Evolutionary conservation across 1,284 basidiomycete species (phyloP), one percentile per base, ranked within the genome.

Genomic region (Ustilago bromivora): DNA sequence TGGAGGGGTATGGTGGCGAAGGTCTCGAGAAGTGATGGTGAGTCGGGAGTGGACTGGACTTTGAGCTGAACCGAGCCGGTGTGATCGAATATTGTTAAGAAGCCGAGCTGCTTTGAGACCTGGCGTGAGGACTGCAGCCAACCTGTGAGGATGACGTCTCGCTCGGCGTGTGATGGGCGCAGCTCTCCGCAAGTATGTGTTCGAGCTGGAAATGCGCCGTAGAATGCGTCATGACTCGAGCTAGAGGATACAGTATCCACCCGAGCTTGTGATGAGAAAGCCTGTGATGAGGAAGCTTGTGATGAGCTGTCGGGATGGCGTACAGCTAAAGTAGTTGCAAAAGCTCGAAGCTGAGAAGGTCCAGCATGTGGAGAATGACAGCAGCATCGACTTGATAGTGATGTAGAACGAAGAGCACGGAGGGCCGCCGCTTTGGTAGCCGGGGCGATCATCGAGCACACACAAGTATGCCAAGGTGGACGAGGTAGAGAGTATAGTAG

Each of bases 21-120:
- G 86, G 60, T 88, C 91, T 94, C 86, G 94, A 93, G 66, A n/a
- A 71, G 67, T 15, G 77, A n/a, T 10, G 72, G 61, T 1, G 63
- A 49, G 6, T 43, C 40, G 1, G 57, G 23, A 17, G 71, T 66
- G 0, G 57, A 59, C 36, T 80, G 66, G 4, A 80, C 58, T 55
- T 71, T 78, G 35, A 97, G 91, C 87, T 97, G 95, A 0, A 91
- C 90, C 0, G 89, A 90, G 52, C 93, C 92, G 69, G 89, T 89
- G 55, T 91, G 89, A 85, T 96, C 94, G 79, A 91, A 92, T 79
- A 97, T 89, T 28, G 91, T 92, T 87, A 92, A 91, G 88, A 95
- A 94, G 58, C 92, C 92, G 83, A 94, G 84, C 78, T 86, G 88
- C 87, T 89, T 91, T 87, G 88, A 89, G 15, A 91, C 76, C 4